phyloP scores from a whole-genome alignment of 1,284 basidiomycete genomes.

The Chalciporus piperatoides region DNA sequence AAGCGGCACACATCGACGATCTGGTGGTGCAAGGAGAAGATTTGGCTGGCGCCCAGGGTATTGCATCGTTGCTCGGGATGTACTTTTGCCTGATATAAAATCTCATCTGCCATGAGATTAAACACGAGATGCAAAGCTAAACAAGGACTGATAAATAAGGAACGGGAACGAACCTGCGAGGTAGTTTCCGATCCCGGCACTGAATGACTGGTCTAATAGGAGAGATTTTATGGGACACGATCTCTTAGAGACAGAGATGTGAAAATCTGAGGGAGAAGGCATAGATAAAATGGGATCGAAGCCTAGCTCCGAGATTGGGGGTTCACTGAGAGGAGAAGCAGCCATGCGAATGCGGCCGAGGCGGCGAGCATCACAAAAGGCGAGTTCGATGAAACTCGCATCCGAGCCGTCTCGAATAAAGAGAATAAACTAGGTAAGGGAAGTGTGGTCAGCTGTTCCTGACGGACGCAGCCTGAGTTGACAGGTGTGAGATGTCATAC shows the following conservation, averaged over 20 bases:
- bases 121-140: background rate
- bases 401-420: conserved; percentile 40
- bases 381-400: conserved; percentile 42
- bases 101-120: conserved; percentile 52
- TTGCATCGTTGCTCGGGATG: conserved; percentile 75
- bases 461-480: background rate
- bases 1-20: conserved; percentile 57
- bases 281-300: conserved; percentile 79
- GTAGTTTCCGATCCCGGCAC: conserved; percentile 83
- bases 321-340: conserved; percentile 54
- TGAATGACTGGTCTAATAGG: conserved; percentile 78
- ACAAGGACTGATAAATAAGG: background rate
- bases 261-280: conserved; percentile 61
- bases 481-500: conserved; percentile 31
- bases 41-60: conserved; percentile 49
- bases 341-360: conserved; percentile 71
- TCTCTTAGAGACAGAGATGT: conserved; percentile 48
- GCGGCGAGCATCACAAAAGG: conserved; percentile 68
- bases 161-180: conserved; percentile 53
- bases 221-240: conserved; percentile 75
- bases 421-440: conserved; percentile 53
- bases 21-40: conserved; percentile 54
- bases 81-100: conserved; percentile 73
- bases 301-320: conserved; percentile 67
- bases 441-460: no score